phyloP scores from a whole-genome alignment of 805 yeast genomes.

The Candida pini region DNA sequence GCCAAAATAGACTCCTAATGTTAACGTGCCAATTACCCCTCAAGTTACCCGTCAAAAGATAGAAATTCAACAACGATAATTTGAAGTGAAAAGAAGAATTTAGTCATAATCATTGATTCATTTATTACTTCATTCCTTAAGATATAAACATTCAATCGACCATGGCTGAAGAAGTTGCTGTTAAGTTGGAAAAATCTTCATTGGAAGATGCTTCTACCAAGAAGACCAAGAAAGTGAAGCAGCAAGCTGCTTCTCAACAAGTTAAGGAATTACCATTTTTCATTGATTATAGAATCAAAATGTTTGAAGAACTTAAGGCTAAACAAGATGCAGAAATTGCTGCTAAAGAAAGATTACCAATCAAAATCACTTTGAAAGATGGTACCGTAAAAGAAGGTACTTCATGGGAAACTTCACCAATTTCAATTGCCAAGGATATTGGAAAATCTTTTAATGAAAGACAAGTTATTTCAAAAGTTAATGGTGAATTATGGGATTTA shows the following conservation, averaged over 20 bases:
- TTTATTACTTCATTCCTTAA: no score
- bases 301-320: slow-evolving; percentile 76
- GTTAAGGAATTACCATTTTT: slow-evolving; percentile 61
- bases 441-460: slow-evolving; percentile 86
- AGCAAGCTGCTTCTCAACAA: slow-evolving; percentile 36
- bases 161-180: slow-evolving; percentile 3
- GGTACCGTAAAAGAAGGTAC: slow-evolving; percentile 75
- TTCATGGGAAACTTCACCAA: slow-evolving; percentile 87
- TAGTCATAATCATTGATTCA: no score
- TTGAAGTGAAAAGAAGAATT: no score
- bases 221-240: slow-evolving; percentile 28
- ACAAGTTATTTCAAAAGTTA: slow-evolving; percentile 85
- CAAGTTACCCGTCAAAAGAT: no score
- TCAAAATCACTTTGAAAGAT: slow-evolving; percentile 80
- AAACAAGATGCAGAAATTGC: slow-evolving; percentile 72
- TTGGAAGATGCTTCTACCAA: no score
- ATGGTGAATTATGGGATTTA: slow-evolving; percentile 91
- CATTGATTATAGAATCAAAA: slow-evolving; percentile 67
- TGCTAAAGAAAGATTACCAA: slow-evolving; percentile 48
- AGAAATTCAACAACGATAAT: no score
- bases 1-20: no score
- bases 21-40: no score
- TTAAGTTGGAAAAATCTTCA: slow-evolving; percentile 9
- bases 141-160: no score
- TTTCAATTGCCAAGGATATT: slow-evolving; percentile 76